Base-by-base conservation (phyloP, 163 green algal genomes). In the Chlorella variabilis region DNA sequence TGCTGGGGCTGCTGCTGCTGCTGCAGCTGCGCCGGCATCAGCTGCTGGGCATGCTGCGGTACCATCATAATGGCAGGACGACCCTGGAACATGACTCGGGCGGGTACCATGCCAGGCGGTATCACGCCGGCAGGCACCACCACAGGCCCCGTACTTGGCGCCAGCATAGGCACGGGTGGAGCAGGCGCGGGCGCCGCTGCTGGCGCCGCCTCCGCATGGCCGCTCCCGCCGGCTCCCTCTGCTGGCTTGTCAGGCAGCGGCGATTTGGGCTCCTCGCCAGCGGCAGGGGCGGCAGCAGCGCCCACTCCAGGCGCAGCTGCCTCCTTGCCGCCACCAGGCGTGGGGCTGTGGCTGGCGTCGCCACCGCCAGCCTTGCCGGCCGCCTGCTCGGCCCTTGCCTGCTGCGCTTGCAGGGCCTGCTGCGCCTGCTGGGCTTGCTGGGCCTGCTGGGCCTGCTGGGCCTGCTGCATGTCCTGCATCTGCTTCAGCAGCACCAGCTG, bases 371-470 rank as follows among this genome's bases (percentile, higher is more conserved):
- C n/a, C n/a, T n/a, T n/a, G n/a, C n/a, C n/a, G n/a, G n/a, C n/a
- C n/a, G n/a, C n/a, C n/a, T n/a, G n/a, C n/a, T n/a, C 11, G 33
- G 29, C 61, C 13, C 29, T 41, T 23, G 61, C 61, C 61, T 70
- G 61, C 61, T 39, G 61, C 61, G 17, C 61, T 41, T 51, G 65
- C 34, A 62, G 41, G 9, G 48, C 70, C 70, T 65, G 45, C 70
- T 48, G 48, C 31, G 20, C 42, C 68, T 54, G 68, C 69, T 63
- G 45, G 38, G 31, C 41, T 51, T 71, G 62, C 8, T 48, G 62
- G 11, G 31, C 51, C 71, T 29, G 51, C 33, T 68, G 69, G 9
- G 13, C n/a, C 61, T 45, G 65, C 20, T 61, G 68, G 17, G 25
- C 51, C 25, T 58, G 34, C 34, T 73, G 65, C 65, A 73, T 51